Conservation (phyloP, 768 basidiomycete species). For the Suillus tomentosus region DNA sequence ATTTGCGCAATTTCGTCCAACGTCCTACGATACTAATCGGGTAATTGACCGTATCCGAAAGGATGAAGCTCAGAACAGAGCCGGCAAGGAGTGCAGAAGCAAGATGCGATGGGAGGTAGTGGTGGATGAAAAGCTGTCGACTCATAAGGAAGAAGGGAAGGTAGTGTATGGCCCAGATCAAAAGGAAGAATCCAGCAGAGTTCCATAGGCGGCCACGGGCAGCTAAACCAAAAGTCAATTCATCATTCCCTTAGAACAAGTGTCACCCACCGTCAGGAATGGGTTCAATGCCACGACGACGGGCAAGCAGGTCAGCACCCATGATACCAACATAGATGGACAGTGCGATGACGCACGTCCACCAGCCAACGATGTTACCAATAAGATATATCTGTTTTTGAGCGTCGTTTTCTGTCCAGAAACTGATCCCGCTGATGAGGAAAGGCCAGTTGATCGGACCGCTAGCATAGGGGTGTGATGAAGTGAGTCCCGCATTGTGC, state of each 20-base stretch:
- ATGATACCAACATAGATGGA: conserved; percentile 90
- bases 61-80: conserved; percentile 84
- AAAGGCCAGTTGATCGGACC: conserved; percentile 99
- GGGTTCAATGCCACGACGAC: conserved; percentile 81
- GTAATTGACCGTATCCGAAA: conserved; percentile 90
- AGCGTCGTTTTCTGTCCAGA: conserved; percentile 89
- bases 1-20: conserved; percentile 52
- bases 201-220: conserved; percentile 95
- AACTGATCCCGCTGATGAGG: conserved; percentile 93
- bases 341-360: conserved; percentile 85
- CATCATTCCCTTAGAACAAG: neutral
- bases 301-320: conserved; percentile 85
- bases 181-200: conserved; percentile 92
- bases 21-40: conserved; percentile 81
- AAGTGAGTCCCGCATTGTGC: conserved; percentile 97
- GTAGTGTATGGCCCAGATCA: conserved; percentile 96
- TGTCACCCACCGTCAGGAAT: conserved; percentile 79
- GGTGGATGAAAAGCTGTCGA: conserved; percentile 95
- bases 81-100: conserved; percentile 92
- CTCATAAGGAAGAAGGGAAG: conserved; percentile 97
- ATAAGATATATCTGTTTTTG: conserved; percentile 96
- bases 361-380: conserved; percentile 94
- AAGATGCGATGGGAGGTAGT: conserved; percentile 96
- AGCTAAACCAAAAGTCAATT: conserved; percentile 47
- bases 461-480: conserved; percentile 97